Evolutionary conservation across 73 alveolate species (phyloP).

Genomic region (Paramecium bursaria): DNA sequence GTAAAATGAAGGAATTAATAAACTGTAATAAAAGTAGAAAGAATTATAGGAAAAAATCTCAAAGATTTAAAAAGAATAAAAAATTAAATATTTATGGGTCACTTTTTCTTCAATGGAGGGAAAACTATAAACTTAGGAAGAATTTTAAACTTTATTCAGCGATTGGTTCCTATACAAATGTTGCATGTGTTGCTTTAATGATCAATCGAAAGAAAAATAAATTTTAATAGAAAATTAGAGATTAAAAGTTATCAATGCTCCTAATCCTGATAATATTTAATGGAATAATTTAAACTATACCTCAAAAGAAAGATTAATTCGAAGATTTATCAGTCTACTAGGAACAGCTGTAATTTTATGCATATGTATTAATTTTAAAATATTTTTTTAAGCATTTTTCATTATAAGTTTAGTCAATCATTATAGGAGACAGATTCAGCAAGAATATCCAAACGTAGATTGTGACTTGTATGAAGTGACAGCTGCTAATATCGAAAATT

Average conservation of each 20-base stretch:
- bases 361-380: no score
- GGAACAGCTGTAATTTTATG: not conserved
- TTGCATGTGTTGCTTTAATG: conserved; percentile 45
- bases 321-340: not conserved
- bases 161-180: conserved; percentile 42
- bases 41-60: not conserved
- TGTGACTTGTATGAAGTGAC: not conserved
- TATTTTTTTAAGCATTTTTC: no score
- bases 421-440: not conserved
- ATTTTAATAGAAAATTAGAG: not conserved
- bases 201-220: not conserved
- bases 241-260: conserved; percentile 24
- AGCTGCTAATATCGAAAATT: no score
- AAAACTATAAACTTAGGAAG: not conserved
- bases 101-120: conserved; percentile 26
- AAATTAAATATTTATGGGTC: conserved; percentile 22
- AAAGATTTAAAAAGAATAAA: not conserved
- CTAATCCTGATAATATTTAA: conserved; percentile 46
- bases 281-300: conserved; percentile 36
- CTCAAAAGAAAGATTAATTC: not conserved
- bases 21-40: not conserved
- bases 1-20: not conserved
- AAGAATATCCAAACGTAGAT: conserved; percentile 39
- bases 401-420: conserved; percentile 44
- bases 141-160: not conserved